These are phyloP conservation scores for Schizosaccharomyces osmophilus DNA, from an alignment of 805 yeast genomes.

Conservation along the genomic window DNA sequence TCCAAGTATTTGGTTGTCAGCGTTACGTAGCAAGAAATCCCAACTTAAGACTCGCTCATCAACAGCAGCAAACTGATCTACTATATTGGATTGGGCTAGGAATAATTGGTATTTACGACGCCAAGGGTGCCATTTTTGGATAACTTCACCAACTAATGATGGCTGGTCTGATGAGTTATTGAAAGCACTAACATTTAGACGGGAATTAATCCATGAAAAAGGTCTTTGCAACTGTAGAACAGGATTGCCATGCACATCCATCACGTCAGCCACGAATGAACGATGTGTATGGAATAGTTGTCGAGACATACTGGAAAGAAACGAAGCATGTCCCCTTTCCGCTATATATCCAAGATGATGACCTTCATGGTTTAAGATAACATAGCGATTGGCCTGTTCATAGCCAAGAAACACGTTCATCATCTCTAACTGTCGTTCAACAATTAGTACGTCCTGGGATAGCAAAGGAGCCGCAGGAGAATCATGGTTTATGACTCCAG, in stretches of 20 bases:
- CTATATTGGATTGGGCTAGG: constrained; percentile 16
- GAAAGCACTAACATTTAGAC: constrained; percentile 45
- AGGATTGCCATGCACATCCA: constrained; percentile 14
- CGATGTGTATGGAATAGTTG: constrained; percentile 69
- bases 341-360: constrained; percentile 52
- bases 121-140: constrained; percentile 91
- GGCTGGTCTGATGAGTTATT: constrained; percentile 20
- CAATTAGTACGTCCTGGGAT: constrained; percentile 58
- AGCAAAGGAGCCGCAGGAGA: constrained; percentile 37
- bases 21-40: constrained; percentile 55
- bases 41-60: constrained; percentile 74
- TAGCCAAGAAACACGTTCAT: constrained; percentile 72
- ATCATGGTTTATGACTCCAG: not conserved
- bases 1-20: constrained; percentile 33
- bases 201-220: constrained; percentile 72
- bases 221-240: constrained; percentile 37
- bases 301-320: constrained; percentile 33
- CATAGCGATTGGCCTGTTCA: constrained; percentile 72
- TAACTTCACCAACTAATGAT: constrained; percentile 51
- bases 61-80: constrained; percentile 52
- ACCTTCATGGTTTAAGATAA: constrained; percentile 20
- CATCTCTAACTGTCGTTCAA: constrained; percentile 71
- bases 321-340: constrained; percentile 25
- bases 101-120: constrained; percentile 69
- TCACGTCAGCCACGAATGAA: constrained; percentile 26